Evolutionary conservation across 2,329 filamentous ascomycete genomes (phyloP).

Genomic region (Chalara sp.): DNA sequence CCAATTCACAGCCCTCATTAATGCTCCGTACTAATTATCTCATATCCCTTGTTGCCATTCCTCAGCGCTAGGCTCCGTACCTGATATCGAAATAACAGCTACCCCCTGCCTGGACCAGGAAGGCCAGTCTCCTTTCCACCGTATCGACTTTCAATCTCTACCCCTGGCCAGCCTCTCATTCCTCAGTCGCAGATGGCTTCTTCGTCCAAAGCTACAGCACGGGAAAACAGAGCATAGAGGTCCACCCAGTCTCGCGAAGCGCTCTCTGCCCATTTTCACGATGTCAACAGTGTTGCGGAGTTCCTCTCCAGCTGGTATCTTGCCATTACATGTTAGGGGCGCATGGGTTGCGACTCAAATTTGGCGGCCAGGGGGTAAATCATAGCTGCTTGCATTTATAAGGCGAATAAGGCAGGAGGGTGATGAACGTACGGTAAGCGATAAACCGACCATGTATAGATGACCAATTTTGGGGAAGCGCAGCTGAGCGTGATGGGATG

Average conservation of each 20-base stretch:
- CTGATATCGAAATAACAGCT: constrained; percentile 21
- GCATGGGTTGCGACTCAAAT: constrained; percentile 17
- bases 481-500: constrained; percentile 12
- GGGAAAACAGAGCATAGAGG: constrained; percentile 9
- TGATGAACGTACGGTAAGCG: constrained; percentile 9
- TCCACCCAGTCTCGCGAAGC: constrained; percentile 14
- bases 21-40: neutral
- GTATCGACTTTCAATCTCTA: constrained; percentile 12
- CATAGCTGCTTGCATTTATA: too few relatives aligned
- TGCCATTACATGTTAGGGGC: constrained; percentile 15
- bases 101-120: constrained; percentile 16
- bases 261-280: constrained; percentile 8
- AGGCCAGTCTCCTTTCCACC: constrained; percentile 17
- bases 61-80: constrained; percentile 19
- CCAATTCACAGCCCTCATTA: too few relatives aligned
- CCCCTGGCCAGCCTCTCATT: neutral
- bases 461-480: constrained; percentile 17
- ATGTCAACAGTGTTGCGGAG: constrained; percentile 17
- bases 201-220: too few relatives aligned
- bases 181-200: too few relatives aligned
- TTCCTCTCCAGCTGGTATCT: constrained; percentile 14
- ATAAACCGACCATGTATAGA: constrained; percentile 21
- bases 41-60: constrained; percentile 18
- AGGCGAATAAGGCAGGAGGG: too few relatives aligned
- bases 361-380: too few relatives aligned